Percentiles rank a stretch among this genome's conserved stretches.
Evolutionary conservation across 176 grass and related monocot species (phyloP).

Genomic region (Musa schizocarpa): DNA sequence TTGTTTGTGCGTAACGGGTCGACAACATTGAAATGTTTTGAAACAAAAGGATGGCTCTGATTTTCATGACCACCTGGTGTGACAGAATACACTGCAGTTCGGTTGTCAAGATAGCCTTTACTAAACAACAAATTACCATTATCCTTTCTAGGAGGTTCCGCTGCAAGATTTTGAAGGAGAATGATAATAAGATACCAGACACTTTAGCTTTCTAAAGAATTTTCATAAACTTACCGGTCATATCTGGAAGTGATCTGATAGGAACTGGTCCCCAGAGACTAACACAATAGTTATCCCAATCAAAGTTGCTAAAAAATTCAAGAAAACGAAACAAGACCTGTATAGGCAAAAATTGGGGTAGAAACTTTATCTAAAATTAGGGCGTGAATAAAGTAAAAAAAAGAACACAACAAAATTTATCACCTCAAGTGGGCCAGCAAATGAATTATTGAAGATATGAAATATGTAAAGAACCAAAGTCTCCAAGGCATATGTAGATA

Average conservation of each 20-base stretch:
- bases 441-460: constrained; percentile 84
- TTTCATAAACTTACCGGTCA: constrained; percentile 35
- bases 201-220: neutral
- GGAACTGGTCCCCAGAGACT: constrained; percentile 90
- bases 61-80: constrained; percentile 48
- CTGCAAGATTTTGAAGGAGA: constrained; percentile 43
- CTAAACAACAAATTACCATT: constrained; percentile 52
- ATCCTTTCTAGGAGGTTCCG: constrained; percentile 59
- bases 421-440: constrained; percentile 93
- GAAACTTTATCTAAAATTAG: neutral
- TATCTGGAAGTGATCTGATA: constrained; percentile 83
- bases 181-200: constrained; percentile 9
- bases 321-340: constrained; percentile 92
- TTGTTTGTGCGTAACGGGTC: constrained; percentile 86
- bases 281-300: constrained; percentile 87
- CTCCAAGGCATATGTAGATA: constrained; percentile 97
- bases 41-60: constrained; percentile 62
- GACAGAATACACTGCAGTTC: constrained; percentile 44
- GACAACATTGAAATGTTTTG: constrained; percentile 92
- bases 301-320: constrained; percentile 95
- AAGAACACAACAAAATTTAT: constrained; percentile 14
- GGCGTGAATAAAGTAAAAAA: neutral
- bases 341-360: constrained; percentile 24
- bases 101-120: constrained; percentile 58
- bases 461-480: constrained; percentile 97